A percentile compares a stretch with the other conserved stretches of the same genome.
Conservation (phyloP, 2,329 filamentous ascomycete genomes). For the Neopestalotiopsis clavispora region DNA sequence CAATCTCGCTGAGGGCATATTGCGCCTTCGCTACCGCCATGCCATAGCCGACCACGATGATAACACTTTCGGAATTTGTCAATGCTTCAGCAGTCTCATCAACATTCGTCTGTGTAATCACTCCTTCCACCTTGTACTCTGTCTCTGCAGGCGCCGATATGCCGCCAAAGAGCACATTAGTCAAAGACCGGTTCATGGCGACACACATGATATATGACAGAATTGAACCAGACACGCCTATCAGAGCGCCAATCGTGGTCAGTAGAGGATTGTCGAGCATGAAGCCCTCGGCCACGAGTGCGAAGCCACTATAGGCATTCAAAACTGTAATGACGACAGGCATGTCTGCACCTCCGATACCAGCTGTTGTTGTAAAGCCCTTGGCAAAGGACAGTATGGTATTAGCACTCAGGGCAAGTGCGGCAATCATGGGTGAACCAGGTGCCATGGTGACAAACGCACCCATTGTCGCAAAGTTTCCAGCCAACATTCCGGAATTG, state of each 20-base stretch:
- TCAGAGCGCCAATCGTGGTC: constrained; percentile 84
- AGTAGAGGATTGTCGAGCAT: constrained; percentile 89
- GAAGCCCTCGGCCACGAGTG: constrained; percentile 86
- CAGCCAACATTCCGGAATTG: constrained; percentile 75
- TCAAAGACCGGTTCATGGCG: constrained; percentile 90
- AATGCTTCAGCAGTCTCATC: constrained; percentile 82
- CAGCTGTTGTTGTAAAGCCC: constrained; percentile 85
- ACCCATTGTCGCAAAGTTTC: constrained; percentile 83
- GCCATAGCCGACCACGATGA: constrained; percentile 89
- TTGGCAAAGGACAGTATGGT: constrained; percentile 81
- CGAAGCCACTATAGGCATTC: constrained; percentile 90
- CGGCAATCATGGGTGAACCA: constrained; percentile 78
- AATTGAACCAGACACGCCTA: constrained; percentile 87
- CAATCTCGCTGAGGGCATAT: constrained; percentile 87
- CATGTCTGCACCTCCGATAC: constrained; percentile 94
- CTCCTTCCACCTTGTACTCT: constrained; percentile 79
- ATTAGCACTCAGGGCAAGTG: constrained; percentile 77
- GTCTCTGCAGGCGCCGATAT: constrained; percentile 67
- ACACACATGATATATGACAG: constrained; percentile 87
- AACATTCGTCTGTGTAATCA: constrained; percentile 76
- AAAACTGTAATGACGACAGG: constrained; percentile 89
- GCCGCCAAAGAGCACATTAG: constrained; percentile 87
- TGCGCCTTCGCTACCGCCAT: constrained; percentile 96
- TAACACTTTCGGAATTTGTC: constrained; percentile 79
- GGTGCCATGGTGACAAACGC: constrained; percentile 83